These are phyloP conservation scores for Astrothelium subdiscretum DNA, from an alignment of 495 filamentous ascomycete genomes.

Conservation along the genomic window DNA sequence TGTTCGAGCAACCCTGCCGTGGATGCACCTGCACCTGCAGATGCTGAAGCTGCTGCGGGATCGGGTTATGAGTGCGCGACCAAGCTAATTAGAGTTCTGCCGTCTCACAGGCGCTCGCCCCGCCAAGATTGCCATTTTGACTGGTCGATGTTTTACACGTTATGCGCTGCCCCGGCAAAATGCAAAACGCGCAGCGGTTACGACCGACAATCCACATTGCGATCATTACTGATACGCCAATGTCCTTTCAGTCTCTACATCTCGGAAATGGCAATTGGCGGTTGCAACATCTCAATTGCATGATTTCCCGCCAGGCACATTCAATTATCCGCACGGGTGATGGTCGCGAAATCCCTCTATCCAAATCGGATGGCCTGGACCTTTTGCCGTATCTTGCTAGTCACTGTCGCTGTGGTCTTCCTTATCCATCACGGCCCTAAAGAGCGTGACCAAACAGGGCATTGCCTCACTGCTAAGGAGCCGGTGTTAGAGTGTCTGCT, in stretches of 20 bases:
- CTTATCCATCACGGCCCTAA: not conserved
- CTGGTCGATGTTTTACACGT: not conserved
- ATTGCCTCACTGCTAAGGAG: not conserved
- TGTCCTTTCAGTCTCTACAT: not conserved
- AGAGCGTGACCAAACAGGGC: not conserved
- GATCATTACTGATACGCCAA: not conserved
- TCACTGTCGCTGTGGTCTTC: not conserved
- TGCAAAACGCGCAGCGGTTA: not conserved
- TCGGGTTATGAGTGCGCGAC: not conserved
- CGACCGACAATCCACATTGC: not conserved
- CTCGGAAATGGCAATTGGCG: not conserved
- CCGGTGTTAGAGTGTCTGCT: not conserved
- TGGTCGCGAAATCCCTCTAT: not conserved
- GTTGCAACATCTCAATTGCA: not conserved
- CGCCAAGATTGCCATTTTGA: not conserved
- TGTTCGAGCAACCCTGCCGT: slow-evolving; percentile 1
- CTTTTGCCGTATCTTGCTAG: not conserved
- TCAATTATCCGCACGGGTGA: not conserved
- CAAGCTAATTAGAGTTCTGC: not conserved
- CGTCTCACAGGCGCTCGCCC: not conserved
- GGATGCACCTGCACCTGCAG: too few species aligned
- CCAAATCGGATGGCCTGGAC: not conserved
- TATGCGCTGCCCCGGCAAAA: not conserved
- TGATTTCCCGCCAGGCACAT: not conserved
- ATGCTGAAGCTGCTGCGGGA: not conserved